These are phyloP conservation scores for Prosopis cineraria DNA, from an alignment of 306 rosid species.

Conservation along the genomic window DNA sequence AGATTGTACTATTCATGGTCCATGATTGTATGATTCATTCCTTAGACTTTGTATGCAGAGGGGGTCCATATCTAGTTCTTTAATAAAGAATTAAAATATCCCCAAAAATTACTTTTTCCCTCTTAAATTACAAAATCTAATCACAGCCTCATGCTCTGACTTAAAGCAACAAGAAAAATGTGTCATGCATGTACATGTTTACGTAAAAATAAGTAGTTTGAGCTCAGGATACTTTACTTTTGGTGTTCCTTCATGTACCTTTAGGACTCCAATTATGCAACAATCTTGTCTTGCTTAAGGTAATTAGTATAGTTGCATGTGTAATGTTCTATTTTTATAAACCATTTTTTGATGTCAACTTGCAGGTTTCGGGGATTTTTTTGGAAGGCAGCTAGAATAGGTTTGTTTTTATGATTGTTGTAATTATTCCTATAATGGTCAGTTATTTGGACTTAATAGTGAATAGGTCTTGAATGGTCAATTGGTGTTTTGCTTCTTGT, in stretches of 20 bases:
- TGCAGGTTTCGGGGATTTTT: conserved; percentile 69
- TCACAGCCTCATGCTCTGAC: neutral
- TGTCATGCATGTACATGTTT: neutral
- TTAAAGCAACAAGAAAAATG: neutral
- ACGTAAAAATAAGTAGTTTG: neutral
- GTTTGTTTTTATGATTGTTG: conserved; percentile 35
- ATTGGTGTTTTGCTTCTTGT: neutral
- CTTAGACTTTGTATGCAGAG: neutral
- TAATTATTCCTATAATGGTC: neutral
- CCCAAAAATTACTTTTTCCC: neutral
- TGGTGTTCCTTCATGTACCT: neutral
- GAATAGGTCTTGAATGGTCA: neutral
- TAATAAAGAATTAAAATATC: neutral
- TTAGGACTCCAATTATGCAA: neutral
- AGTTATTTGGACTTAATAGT: neutral
- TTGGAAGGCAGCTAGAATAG: conserved; percentile 79
- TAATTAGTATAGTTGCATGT: neutral
- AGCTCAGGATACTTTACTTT: neutral
- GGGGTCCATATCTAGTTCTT: neutral
- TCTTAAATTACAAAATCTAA: neutral
- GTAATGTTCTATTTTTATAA: neutral
- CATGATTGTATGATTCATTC: neutral
- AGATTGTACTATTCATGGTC: neutral
- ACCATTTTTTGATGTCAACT: conserved; percentile 9
- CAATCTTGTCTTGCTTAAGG: neutral